Conservation (phyloP, 176 grass and related monocot species). For the Oryza meridionalis region DNA sequence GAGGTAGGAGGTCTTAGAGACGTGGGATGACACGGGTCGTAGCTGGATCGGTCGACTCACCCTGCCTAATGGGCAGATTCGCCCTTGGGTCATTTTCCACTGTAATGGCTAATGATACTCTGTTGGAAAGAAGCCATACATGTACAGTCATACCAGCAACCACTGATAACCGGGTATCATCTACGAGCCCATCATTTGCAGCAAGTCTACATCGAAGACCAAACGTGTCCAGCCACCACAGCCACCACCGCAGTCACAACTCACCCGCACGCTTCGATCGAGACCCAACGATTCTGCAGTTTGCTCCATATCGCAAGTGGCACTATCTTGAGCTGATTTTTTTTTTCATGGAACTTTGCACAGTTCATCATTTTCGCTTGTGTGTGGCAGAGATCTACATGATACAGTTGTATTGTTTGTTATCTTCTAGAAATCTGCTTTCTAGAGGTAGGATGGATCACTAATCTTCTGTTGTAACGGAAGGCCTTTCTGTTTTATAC, state of each 20-base stretch:
- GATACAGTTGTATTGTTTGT: too few species aligned
- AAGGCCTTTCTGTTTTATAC: neutral
- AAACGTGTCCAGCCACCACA: neutral
- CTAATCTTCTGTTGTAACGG: neutral
- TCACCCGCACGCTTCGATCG: neutral
- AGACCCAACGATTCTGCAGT: neutral
- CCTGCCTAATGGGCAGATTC: too few species aligned
- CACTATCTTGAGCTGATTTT: neutral
- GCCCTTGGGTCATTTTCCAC: slow-evolving; percentile 6
- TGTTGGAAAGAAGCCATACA: neutral
- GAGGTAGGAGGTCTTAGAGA: too few species aligned
- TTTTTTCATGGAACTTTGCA: too few species aligned
- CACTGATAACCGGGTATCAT: neutral
- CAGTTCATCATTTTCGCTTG: too few species aligned
- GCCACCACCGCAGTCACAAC: neutral
- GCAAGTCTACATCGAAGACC: neutral
- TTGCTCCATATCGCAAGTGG: neutral
- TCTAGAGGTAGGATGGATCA: neutral
- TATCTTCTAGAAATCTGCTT: neutral
- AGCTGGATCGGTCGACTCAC: too few species aligned
- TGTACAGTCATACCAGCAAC: neutral
- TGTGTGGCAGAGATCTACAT: too few species aligned
- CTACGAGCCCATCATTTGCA: slow-evolving; percentile 8
- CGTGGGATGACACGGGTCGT: too few species aligned
- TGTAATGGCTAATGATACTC: neutral